Conservation (phyloP, 345 rosid genomes). For the Litchi chinensis region DNA sequence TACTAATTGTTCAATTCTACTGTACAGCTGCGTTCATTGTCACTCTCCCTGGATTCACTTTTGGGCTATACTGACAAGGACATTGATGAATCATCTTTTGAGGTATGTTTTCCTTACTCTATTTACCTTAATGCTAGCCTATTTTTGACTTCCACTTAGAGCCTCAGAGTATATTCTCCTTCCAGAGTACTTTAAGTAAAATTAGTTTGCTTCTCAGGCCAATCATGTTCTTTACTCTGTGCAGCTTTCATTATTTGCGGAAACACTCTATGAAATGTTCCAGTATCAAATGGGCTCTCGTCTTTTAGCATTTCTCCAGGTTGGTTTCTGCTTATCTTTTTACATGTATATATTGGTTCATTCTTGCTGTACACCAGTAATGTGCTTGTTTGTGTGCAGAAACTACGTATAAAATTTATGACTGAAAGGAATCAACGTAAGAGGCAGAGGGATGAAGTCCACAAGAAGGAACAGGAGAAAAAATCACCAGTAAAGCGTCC, state of each 20-base stretch:
- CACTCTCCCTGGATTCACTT: slow-evolving; percentile 90
- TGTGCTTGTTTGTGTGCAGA: slow-evolving; percentile 42
- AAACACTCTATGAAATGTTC: slow-evolving; percentile 88
- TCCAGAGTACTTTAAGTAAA: not conserved
- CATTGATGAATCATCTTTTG: slow-evolving; percentile 89
- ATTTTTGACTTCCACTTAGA: not conserved
- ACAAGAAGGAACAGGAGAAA: slow-evolving; percentile 46
- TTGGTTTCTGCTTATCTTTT: slow-evolving; percentile 30
- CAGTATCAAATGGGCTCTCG: slow-evolving; percentile 95
- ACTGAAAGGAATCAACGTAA: slow-evolving; percentile 73
- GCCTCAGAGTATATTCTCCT: not conserved
- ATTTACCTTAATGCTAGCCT: slow-evolving; percentile 11
- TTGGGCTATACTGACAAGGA: slow-evolving; percentile 91
- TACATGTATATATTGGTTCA: slow-evolving; percentile 12
- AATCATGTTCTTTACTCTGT: slow-evolving; percentile 18
- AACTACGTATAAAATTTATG: slow-evolving; percentile 63
- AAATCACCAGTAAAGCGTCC: slow-evolving; percentile 48
- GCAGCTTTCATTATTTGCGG: slow-evolving; percentile 95
- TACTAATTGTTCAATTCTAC: slow-evolving; percentile 12
- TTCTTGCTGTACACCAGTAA: not conserved
- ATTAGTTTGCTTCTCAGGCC: slow-evolving; percentile 14
- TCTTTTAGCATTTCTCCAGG: slow-evolving; percentile 80
- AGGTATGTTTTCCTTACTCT: slow-evolving; percentile 47
- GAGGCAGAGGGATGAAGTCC: slow-evolving; percentile 65
- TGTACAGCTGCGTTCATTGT: slow-evolving; percentile 72